Base-by-base conservation (phyloP, 2,329 filamentous ascomycete species). In the Monosporascus sp. region DNA sequence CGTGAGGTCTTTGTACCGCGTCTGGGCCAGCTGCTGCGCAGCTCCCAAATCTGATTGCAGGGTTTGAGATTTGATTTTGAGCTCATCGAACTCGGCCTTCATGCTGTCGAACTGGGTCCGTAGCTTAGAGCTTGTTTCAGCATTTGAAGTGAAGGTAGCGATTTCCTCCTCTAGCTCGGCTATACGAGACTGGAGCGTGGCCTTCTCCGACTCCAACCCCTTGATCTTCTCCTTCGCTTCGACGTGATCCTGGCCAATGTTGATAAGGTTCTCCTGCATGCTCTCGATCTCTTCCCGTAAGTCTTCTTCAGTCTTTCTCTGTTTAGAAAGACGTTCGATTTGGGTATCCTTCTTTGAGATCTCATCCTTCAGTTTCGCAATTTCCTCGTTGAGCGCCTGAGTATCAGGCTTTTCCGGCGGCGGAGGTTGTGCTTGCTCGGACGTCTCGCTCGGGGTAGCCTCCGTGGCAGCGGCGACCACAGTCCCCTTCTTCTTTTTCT, bases 221-320 rank as follows among this genome's bases (percentile, higher is more conserved):
- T 95, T 86, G 59, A 84, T 82, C 67, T 81, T 85, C 60, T 94
- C 85, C 70, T 91, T 93, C 15, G 88, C 86, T 60, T 89, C 85
- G 11, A 96, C 90, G 62, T 93, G 87, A 55, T 95, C 89, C 60
- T 91, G 83, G 9, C 91, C 91, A 56, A 95, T 84, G 48, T 83
- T 78, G 44, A 93, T 72, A 7, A 97, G 74, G 58, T 92, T 89
- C 52, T 96, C 90, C 49, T 87, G 83, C 55, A 97, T 74, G 3
- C 82, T 85, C 62, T 95, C 90, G 54, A 97, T 88, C 70, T 97
- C 92, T 63, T 96, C 92, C 25, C 83, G 80, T 44, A 96, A 75
- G 20, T 87, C 86, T 51, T 93, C 89, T 52, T 94, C 89, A 17
- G 85, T 88, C 64, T 84, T 84, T 47, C 89, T 76, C 67, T 87